Conservation (phyloP, 1,284 basidiomycete genomes). For the Trichosporon coremiiforme region DNA sequence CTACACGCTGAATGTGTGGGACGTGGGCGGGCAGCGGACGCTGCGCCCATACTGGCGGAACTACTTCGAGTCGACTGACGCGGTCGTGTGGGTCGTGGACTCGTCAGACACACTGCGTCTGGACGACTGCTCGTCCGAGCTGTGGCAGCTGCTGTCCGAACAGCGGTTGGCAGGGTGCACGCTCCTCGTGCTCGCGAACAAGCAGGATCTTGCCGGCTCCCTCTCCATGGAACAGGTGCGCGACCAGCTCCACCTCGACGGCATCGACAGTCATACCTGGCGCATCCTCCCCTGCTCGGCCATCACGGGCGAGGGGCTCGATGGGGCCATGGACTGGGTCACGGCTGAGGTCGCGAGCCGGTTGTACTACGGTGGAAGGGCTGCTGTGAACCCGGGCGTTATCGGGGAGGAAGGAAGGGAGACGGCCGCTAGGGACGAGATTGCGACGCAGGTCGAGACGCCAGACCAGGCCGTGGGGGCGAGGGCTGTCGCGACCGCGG, state of each 20-base stretch:
- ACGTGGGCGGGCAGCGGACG: constrained; percentile 94
- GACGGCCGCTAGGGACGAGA: neutral
- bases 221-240: constrained; percentile 80
- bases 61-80: constrained; percentile 99
- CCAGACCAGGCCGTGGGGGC: neutral
- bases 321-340: constrained; percentile 90
- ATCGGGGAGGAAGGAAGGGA: neutral
- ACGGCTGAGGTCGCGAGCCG: constrained; percentile 83
- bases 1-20: constrained; percentile 95
- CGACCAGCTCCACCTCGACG: constrained; percentile 72
- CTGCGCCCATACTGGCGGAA: constrained; percentile 98
- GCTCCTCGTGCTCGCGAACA: constrained; percentile 97
- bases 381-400: neutral
- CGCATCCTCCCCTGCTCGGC: constrained; percentile 90
- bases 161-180: constrained; percentile 95
- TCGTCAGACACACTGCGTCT: constrained; percentile 87
- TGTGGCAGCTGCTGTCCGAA: constrained; percentile 81
- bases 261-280: constrained; percentile 86
- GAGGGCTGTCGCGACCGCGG: neutral
- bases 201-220: constrained; percentile 90
- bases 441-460: neutral
- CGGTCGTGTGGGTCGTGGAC: constrained; percentile 98
- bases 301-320: constrained; percentile 79
- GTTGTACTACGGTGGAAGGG: constrained; percentile 42
- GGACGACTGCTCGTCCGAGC: constrained; percentile 82